phyloP scores from a whole-genome alignment of 257 asterid genomes.

The Plantago major region DNA sequence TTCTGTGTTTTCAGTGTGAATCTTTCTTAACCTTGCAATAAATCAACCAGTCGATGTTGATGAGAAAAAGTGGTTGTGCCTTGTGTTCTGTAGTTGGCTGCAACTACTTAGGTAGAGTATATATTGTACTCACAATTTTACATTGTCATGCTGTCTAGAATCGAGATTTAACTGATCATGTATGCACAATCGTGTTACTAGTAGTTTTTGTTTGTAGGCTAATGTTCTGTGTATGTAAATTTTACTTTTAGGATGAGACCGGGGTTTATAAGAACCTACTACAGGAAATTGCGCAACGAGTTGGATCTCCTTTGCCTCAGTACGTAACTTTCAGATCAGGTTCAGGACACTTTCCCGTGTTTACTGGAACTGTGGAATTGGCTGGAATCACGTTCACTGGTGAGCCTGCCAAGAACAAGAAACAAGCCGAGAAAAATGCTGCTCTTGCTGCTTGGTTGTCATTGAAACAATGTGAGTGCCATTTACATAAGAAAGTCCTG shows the following conservation, averaged over 20 bases:
- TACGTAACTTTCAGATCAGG: slow-evolving; percentile 70
- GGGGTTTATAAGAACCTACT: slow-evolving; percentile 84
- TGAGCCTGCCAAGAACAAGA: slow-evolving; percentile 83
- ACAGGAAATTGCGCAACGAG: slow-evolving; percentile 82
- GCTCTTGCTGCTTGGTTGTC: slow-evolving; percentile 84
- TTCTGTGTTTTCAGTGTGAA: too few relatives aligned
- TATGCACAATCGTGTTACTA: not conserved
- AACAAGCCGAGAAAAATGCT: slow-evolving; percentile 88
- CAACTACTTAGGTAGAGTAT: too few relatives aligned
- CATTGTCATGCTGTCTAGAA: too few relatives aligned
- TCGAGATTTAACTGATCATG: not conserved
- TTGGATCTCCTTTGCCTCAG: slow-evolving; percentile 73
- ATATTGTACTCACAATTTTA: too few relatives aligned
- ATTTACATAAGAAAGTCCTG: too few relatives aligned
- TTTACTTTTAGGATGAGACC: slow-evolving; percentile 55
- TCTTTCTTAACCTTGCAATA: too few relatives aligned
- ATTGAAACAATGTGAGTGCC: slow-evolving; percentile 56
- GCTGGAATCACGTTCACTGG: slow-evolving; percentile 75
- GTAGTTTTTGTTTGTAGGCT: not conserved
- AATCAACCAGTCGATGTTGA: too few relatives aligned
- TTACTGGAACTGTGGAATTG: slow-evolving; percentile 71
- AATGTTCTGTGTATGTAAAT: not conserved
- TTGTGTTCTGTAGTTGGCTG: too few relatives aligned
- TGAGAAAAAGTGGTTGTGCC: too few relatives aligned
- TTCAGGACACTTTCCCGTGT: slow-evolving; percentile 65